Base-by-base conservation (phyloP, 306 rosid species). In the Crotalaria pallida region DNA sequence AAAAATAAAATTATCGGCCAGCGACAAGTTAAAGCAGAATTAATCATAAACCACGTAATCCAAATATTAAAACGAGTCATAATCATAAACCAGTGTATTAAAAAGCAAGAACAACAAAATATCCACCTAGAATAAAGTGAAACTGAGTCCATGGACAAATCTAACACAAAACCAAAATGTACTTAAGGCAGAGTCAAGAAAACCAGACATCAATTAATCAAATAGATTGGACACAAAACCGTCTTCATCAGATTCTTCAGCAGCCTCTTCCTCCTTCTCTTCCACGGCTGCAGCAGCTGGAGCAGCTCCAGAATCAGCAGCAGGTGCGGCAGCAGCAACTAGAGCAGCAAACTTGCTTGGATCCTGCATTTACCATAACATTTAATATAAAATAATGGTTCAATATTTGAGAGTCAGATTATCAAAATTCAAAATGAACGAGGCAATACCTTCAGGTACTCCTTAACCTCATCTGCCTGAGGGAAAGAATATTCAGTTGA, bases 391-490 rank as follows among this genome's bases (percentile, higher is more conserved):
- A 8, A 10, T 18, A 44, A 12, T 10, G 6, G 0, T 16, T 0
- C 3, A 5, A 6, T 18, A 21, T 12, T 0, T 2, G 4, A 12
- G 6, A 18, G 0, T 0, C 5, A 36, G 18, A 15, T 7, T 1
- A 8, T 5, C 2, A 18, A 26, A n/a, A n/a, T n/a, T n/a, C n/a
- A n/a, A 26, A 45, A 51, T 10, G 18, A 24, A 0, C 1, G 12
- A 27, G 12, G 1, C 15, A 67, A 2, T 83, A 92, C 98, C 98
- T 80, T 72, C 0, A 92, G 67, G 49, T 57, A 89, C 82, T 90
- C 98, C 85, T 93, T 90, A 27, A 88, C 93, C 75, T 90, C 26
- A 12, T 90, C 94, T 0, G 98, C 98, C 67, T 82, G 86, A 0
- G 96, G 84, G 87, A 82, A 90, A 31, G 88, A 40, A 43, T 88